Evolutionary conservation across 2,329 filamentous ascomycete species (phyloP).

Genomic region (Verticillium albo-atrum): DNA sequence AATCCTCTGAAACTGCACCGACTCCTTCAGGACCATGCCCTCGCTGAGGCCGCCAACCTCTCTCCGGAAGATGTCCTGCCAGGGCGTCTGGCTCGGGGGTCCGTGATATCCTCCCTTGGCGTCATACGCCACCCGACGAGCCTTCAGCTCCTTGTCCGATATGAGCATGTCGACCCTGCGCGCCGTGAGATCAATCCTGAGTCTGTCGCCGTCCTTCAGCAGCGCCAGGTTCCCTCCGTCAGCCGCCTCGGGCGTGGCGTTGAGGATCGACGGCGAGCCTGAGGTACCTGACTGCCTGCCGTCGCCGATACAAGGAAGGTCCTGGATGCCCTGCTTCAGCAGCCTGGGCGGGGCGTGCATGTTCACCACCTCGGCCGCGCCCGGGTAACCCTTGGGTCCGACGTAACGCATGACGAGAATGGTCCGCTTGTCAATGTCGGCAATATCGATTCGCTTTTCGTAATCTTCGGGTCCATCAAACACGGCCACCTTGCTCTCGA

Average conservation of each 20-base stretch:
- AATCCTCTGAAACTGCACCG: conserved; percentile 40
- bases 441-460: conserved; percentile 34
- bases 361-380: conserved; percentile 47
- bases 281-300: conserved; percentile 52
- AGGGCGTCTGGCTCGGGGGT: conserved; percentile 40
- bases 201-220: conserved; percentile 40
- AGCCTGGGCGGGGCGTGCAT: conserved; percentile 43
- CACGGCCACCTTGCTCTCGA: conserved; percentile 40
- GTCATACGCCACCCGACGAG: conserved; percentile 31
- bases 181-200: conserved; percentile 45
- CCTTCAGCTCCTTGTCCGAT: conserved; percentile 32
- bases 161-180: conserved; percentile 44
- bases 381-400: conserved; percentile 44
- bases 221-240: conserved; percentile 49
- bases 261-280: conserved; percentile 50
- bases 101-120: conserved; percentile 29
- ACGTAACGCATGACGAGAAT: conserved; percentile 45
- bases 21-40: conserved; percentile 41
- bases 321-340: conserved; percentile 37
- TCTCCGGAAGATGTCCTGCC: conserved; percentile 44
- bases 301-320: conserved; percentile 48
- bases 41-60: conserved; percentile 39
- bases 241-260: conserved; percentile 50
- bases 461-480: conserved; percentile 49
- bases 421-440: conserved; percentile 33